A percentile compares a stretch with the other conserved stretches of the same genome.
Evolutionary conservation across 108 stramenopile genomes (phyloP).

Genomic region (Aureococcus anophagefferens): DNA sequence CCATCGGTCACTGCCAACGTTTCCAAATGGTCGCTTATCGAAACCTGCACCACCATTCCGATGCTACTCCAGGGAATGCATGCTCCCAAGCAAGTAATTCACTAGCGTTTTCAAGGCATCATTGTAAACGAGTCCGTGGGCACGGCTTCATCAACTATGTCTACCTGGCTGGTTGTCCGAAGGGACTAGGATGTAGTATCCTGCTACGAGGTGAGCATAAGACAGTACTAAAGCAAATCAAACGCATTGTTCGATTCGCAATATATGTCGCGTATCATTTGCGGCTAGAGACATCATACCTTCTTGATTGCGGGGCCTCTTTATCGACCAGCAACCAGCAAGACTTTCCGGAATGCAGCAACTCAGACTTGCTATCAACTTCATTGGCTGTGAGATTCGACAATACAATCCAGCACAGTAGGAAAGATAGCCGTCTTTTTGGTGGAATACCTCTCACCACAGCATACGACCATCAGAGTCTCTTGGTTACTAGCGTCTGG

Average conservation of each 20-base stretch:
- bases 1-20: conserved; percentile 52
- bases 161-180: conserved; percentile 79
- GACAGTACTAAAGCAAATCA: conserved; percentile 73
- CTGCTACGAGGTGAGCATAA: conserved; percentile 69
- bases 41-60: too few relatives aligned
- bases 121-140: too few relatives aligned
- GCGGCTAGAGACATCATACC: conserved; percentile 80
- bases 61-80: too few relatives aligned
- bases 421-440: too few relatives aligned
- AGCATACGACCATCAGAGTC: conserved; percentile 77
- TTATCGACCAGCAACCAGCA: too few relatives aligned
- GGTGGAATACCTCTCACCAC: too few relatives aligned
- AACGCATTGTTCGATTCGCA: conserved; percentile 67
- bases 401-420: too few relatives aligned
- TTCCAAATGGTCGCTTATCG: too few relatives aligned
- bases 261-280: conserved; percentile 84
- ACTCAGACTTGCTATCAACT: conserved; percentile 17
- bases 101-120: too few relatives aligned
- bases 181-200: conserved; percentile 73
- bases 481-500: conserved; percentile 85
- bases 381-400: conserved; percentile 16
- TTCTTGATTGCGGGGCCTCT: too few relatives aligned
- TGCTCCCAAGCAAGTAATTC: too few relatives aligned
- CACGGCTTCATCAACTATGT: conserved; percentile 18
- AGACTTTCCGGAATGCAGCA: too few relatives aligned